Percentiles rank a stretch among this genome's conserved stretches.
Evolutionary conservation across 192 early-diverging fungal genomes (phyloP).

Genomic region (Podila horticola): DNA sequence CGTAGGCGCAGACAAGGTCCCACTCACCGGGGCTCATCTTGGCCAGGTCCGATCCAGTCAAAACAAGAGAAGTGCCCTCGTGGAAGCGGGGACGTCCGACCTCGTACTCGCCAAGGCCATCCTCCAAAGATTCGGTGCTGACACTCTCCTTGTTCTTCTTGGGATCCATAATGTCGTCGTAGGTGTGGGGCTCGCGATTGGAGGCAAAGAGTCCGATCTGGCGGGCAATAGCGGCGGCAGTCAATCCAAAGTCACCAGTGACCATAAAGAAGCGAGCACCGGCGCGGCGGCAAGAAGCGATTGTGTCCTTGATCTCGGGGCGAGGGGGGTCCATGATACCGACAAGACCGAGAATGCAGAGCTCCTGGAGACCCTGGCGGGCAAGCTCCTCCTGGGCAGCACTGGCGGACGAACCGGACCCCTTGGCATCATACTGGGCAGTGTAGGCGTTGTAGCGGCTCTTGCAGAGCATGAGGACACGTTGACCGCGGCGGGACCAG

Average conservation of each 20-base stretch:
- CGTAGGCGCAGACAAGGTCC: slow-evolving; percentile 75
- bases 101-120: slow-evolving; percentile 19
- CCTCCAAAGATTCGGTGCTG: slow-evolving; percentile 26
- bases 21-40: slow-evolving; percentile 73
- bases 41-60: slow-evolving; percentile 75
- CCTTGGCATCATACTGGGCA: background rate
- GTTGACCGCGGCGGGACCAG: slow-evolving; percentile 69
- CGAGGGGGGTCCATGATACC: slow-evolving; percentile 89
- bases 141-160: slow-evolving; percentile 13
- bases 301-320: slow-evolving; percentile 72
- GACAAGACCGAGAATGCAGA: slow-evolving; percentile 81
- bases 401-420: background rate
- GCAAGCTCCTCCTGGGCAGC: slow-evolving; percentile 29
- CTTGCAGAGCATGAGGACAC: slow-evolving; percentile 64
- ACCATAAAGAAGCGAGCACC: slow-evolving; percentile 88
- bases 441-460: slow-evolving; percentile 24
- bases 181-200: slow-evolving; percentile 29
- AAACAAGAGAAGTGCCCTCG: slow-evolving; percentile 55
- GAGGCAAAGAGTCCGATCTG: slow-evolving; percentile 79
- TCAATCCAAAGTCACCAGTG: slow-evolving; percentile 84
- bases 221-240: slow-evolving; percentile 82
- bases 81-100: slow-evolving; percentile 28
- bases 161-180: slow-evolving; percentile 46
- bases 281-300: slow-evolving; percentile 70
- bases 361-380: slow-evolving; percentile 53